A percentile compares a stretch with the other conserved stretches of the same genome.
Conservation (phyloP, 352 stramenopile species). For the Stramenopiles sp. region DNA sequence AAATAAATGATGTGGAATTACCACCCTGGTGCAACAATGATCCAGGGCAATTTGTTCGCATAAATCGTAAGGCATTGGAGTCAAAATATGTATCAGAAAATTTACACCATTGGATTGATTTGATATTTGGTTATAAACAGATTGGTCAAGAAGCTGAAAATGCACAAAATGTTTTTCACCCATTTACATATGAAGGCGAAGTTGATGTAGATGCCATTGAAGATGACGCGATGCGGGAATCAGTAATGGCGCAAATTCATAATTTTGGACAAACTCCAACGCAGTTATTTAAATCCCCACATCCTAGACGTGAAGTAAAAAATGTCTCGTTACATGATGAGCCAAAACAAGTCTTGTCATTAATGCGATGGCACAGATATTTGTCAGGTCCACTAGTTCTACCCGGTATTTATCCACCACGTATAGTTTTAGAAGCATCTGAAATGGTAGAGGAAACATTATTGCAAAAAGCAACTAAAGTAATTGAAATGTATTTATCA, state of each 20-base stretch:
- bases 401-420: background rate
- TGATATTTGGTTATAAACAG: conserved; percentile 20
- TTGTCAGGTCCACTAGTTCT: background rate
- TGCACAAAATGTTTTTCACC: conserved; percentile 3
- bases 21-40: conserved; percentile 55
- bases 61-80: conserved; percentile 82
- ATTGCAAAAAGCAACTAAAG: background rate
- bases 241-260: conserved; percentile 24
- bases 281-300: conserved; percentile 24
- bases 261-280: conserved; percentile 30
- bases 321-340: background rate
- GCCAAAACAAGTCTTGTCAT: background rate
- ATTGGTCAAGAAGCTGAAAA: conserved; percentile 25
- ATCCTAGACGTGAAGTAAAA: conserved; percentile 17
- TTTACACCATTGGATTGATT: conserved; percentile 49
- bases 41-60: conserved; percentile 53
- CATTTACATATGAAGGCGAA: conserved; percentile 38
- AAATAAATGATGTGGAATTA: conserved; percentile 64
- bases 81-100: conserved; percentile 72
- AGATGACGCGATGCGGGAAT: conserved; percentile 33
- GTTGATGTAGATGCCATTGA: conserved; percentile 73
- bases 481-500: background rate
- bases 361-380: background rate
- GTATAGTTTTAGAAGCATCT: background rate
- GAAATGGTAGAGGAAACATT: background rate